Percentiles rank a stretch among this genome's conserved stretches.
phyloP scores from a whole-genome alignment of 495 filamentous ascomycete genomes.

The Neurospora pannonica region DNA sequence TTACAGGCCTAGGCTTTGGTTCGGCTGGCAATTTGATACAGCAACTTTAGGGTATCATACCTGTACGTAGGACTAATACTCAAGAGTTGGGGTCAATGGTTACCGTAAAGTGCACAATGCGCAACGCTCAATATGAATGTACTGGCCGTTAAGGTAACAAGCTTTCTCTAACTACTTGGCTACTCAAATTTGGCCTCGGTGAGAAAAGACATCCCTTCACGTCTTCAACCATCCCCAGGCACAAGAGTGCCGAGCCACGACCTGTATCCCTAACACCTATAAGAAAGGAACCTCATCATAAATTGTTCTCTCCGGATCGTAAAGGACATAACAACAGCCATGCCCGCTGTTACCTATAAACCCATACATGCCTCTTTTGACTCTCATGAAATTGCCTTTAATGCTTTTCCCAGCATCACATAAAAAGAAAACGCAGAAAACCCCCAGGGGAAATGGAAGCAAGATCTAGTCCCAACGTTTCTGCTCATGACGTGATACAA shows the following conservation, averaged over 20 bases:
- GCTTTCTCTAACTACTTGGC: not conserved
- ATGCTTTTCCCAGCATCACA: not conserved
- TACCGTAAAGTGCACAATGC: not conserved
- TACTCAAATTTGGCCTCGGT: not conserved
- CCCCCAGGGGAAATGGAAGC: not conserved
- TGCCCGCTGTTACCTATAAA: not conserved
- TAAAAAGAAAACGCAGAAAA: not conserved
- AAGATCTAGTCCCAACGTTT: not conserved
- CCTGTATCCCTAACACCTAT: not conserved
- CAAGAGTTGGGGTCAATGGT: not conserved
- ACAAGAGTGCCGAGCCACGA: not conserved
- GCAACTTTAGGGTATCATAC: not conserved
- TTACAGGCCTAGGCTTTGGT: not conserved
- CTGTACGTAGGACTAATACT: not conserved
- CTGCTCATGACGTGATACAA: not conserved
- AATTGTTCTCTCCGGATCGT: not conserved
- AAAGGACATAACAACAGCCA: not conserved
- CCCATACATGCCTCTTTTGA: not conserved
- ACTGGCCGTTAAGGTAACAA: not conserved
- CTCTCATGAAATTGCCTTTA: not conserved
- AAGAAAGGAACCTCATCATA: not conserved
- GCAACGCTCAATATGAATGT: not conserved
- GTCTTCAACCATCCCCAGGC: not conserved
- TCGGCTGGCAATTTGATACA: not conserved
- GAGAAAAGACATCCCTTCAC: not conserved